Conservation (phyloP, 2,329 filamentous ascomycete genomes). For the Blastomyces gilchristii region DNA sequence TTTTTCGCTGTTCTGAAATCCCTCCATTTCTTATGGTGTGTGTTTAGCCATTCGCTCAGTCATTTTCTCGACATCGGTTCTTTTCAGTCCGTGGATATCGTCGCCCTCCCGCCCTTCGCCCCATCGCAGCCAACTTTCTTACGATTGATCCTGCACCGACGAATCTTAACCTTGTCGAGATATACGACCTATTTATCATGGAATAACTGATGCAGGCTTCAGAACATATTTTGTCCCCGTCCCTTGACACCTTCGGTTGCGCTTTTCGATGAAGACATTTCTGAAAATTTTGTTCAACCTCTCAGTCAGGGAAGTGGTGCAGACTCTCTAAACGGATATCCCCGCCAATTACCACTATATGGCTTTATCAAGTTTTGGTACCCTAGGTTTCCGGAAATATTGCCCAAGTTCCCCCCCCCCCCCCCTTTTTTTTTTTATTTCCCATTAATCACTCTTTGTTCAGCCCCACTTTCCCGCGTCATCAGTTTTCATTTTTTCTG, state of each 20-base stretch:
- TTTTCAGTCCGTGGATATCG: conserved; percentile 14
- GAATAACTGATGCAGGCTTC: conserved; percentile 15
- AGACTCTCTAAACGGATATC: conserved; percentile 13
- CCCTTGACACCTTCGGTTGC: conserved; percentile 12
- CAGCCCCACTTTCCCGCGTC: conserved; percentile 7
- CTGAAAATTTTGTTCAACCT: conserved; percentile 1
- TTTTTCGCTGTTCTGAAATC: conserved; percentile 15
- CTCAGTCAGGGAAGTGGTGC: neutral
- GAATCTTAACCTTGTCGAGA: conserved; percentile 10
- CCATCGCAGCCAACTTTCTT: conserved; percentile 10
- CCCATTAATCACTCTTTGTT: conserved; percentile 11
- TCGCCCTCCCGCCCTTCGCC: conserved; percentile 19
- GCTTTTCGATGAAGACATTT: conserved; percentile 9
- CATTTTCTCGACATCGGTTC: conserved; percentile 10
- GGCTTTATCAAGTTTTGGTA: conserved; percentile 9
- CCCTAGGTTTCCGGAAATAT: conserved; percentile 12
- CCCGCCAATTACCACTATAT: conserved; percentile 13
- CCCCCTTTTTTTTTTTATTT: neutral
- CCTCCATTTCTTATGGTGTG: conserved; percentile 14
- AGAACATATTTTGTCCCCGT: conserved; percentile 12
- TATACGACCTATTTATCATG: conserved; percentile 11
- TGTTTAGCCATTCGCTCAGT: conserved; percentile 11
- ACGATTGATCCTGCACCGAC: conserved; percentile 4
- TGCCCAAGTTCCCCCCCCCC: conserved; percentile 11
- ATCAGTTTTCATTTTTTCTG: conserved; percentile 6